Conservation (phyloP, 768 basidiomycete genomes). For the Rhodotorula kratochvilovae region DNA sequence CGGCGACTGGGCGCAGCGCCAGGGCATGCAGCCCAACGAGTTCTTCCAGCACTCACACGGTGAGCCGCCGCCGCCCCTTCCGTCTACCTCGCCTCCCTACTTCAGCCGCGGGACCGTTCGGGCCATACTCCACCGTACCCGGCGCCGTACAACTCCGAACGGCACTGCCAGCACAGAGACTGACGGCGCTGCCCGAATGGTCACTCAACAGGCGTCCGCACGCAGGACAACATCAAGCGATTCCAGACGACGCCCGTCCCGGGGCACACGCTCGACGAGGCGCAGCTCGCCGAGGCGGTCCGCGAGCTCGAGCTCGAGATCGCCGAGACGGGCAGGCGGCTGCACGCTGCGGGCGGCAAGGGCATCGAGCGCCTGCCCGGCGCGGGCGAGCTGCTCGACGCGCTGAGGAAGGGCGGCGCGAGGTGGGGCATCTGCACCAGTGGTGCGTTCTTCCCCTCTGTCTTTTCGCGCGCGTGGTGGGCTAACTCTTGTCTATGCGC, state of each 20-base stretch:
- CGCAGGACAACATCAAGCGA: slow-evolving; percentile 36
- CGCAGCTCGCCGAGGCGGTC: slow-evolving; percentile 23
- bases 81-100: not conserved
- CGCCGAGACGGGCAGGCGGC: slow-evolving; percentile 26
- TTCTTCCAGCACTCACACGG: slow-evolving; percentile 36
- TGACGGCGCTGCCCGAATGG: too few relatives aligned
- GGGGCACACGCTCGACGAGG: slow-evolving; percentile 12
- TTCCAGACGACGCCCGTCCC: slow-evolving; percentile 30
- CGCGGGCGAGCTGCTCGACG: slow-evolving; percentile 56
- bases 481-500: too few relatives aligned
- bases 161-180: too few relatives aligned
- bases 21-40: slow-evolving; percentile 29
- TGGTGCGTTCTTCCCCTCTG: slow-evolving; percentile 51
- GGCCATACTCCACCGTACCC: too few relatives aligned
- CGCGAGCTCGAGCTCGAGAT: slow-evolving; percentile 28
- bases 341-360: slow-evolving; percentile 28
- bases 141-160: too few relatives aligned
- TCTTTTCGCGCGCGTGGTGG: too few relatives aligned
- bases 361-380: slow-evolving; percentile 61
- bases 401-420: slow-evolving; percentile 57
- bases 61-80: not conserved
- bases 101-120: too few relatives aligned
- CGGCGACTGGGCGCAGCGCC: slow-evolving; percentile 27
- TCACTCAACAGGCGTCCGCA: slow-evolving; percentile 39
- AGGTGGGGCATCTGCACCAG: slow-evolving; percentile 84